Evolutionary conservation across 139 green algal genomes (phyloP).

Genomic region (Chlamydomonas incerta): DNA sequence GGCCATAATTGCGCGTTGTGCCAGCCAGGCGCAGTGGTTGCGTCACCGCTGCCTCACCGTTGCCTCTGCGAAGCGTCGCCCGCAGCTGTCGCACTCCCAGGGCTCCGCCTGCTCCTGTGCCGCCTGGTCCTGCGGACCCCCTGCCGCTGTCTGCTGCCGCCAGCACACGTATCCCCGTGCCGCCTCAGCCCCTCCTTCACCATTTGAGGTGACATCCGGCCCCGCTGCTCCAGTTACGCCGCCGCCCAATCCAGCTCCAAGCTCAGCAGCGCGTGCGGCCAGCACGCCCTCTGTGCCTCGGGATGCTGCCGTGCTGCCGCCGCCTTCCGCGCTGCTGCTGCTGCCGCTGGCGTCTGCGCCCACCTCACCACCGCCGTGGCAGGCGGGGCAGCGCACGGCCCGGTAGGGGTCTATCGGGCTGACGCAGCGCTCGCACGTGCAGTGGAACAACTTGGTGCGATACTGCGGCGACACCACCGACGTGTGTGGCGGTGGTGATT

Average conservation of each 20-base stretch:
- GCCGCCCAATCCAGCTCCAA: neutral
- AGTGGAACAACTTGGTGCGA: constrained; percentile 28
- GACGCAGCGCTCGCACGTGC: constrained; percentile 27
- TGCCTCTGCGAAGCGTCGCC: neutral
- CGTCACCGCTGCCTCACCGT: too few relatives aligned
- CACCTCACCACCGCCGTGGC: neutral
- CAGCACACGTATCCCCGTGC: too few relatives aligned
- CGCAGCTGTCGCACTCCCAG: constrained; percentile 19
- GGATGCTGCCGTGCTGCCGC: neutral
- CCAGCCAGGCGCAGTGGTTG: too few relatives aligned
- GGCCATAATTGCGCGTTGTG: too few relatives aligned
- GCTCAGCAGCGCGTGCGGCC: too few relatives aligned
- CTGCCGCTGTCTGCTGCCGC: neutral
- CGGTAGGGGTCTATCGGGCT: constrained; percentile 13
- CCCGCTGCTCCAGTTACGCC: neutral
- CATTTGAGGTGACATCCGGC: neutral
- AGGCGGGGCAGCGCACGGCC: constrained; percentile 16
- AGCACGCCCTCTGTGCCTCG: too few relatives aligned
- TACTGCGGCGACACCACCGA: too few relatives aligned
- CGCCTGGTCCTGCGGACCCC: neutral
- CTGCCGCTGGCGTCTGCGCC: neutral
- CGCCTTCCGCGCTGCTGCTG: neutral
- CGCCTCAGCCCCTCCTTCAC: neutral
- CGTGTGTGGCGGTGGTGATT: too few relatives aligned
- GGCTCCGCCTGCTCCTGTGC: neutral